Percentiles rank a stretch among this genome's conserved stretches.
Conservation (phyloP, 1,284 basidiomycete species). For the Anthracocystis setariae region DNA sequence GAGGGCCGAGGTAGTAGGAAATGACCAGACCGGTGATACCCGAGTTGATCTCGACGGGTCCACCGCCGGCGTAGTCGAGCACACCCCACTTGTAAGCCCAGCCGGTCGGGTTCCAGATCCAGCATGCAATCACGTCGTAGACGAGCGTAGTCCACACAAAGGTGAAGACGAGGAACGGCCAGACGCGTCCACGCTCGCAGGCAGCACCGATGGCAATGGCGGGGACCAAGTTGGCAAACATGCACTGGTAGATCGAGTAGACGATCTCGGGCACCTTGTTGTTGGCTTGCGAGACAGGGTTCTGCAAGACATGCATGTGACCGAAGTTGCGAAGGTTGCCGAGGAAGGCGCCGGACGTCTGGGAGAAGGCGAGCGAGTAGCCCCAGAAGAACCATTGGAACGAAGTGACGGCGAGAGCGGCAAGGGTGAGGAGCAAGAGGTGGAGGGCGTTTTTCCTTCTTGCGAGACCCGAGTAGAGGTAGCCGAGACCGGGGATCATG, state of each 20-base stretch:
- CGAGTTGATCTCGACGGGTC: conserved; percentile 91
- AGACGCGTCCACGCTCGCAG: conserved; percentile 85
- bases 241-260: conserved; percentile 69
- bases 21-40: conserved; percentile 87
- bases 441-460: conserved; percentile 74
- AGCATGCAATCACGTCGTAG: conserved; percentile 58
- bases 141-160: conserved; percentile 87
- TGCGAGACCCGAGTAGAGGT: conserved; percentile 87
- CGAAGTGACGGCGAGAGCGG: conserved; percentile 61
- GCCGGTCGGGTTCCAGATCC: conserved; percentile 91
- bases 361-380: conserved; percentile 71
- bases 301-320: conserved; percentile 77
- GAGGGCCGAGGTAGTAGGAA: conserved; percentile 88
- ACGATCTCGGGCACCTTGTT: conserved; percentile 71
- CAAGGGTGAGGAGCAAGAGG: conserved; percentile 71
- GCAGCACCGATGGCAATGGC: conserved; percentile 74
- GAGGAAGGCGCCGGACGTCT: conserved; percentile 75
- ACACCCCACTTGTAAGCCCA: conserved; percentile 93
- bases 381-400: conserved; percentile 74
- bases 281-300: conserved; percentile 77
- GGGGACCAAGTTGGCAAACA: conserved; percentile 71
- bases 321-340: conserved; percentile 76
- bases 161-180: conserved; percentile 86
- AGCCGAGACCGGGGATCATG: conserved; percentile 75
- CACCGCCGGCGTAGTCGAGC: conserved; percentile 90